These are phyloP conservation scores for Cryptococcus wingfieldii DNA, from an alignment of 1,284 basidiomycete genomes.

Conservation along the genomic window DNA sequence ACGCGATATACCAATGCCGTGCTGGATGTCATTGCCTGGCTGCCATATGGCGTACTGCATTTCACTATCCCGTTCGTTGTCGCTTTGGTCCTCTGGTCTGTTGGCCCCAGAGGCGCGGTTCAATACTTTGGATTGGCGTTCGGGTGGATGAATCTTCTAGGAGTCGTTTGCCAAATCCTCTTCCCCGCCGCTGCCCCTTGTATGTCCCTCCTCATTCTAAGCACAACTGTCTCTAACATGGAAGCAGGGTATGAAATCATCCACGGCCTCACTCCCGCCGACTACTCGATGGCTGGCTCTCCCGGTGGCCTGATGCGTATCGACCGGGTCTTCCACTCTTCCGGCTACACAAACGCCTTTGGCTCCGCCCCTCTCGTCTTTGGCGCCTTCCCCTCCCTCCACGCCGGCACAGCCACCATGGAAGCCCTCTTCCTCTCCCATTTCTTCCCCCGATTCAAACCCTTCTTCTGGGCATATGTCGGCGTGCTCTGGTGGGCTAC, in stretches of 20 bases:
- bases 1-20: slow-evolving; percentile 88
- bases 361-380: slow-evolving; percentile 88
- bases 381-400: slow-evolving; percentile 92
- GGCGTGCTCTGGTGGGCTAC: slow-evolving; percentile 95
- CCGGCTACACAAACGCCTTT: slow-evolving; percentile 77
- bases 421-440: slow-evolving; percentile 90
- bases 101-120: slow-evolving; percentile 71
- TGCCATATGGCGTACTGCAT: slow-evolving; percentile 91
- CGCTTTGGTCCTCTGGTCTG: slow-evolving; percentile 70
- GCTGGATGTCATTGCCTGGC: slow-evolving; percentile 89
- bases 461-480: slow-evolving; percentile 76
- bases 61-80: slow-evolving; percentile 79
- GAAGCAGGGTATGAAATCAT: slow-evolving; percentile 90
- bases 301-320: slow-evolving; percentile 90
- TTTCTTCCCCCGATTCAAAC: slow-evolving; percentile 75
- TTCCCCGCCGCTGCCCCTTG: slow-evolving; percentile 89
- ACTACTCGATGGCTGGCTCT: slow-evolving; percentile 86
- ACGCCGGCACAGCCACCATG: slow-evolving; percentile 85
- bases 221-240: not conserved
- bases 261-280: slow-evolving; percentile 89
- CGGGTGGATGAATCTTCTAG: slow-evolving; percentile 88
- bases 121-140: slow-evolving; percentile 85
- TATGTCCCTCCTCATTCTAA: slow-evolving; percentile 38
- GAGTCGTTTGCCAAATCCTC: slow-evolving; percentile 82
- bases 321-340: slow-evolving; percentile 75